These are phyloP conservation scores for Cladosporium sp. DNA, from an alignment of 2,329 filamentous ascomycete species.

Conservation along the genomic window DNA sequence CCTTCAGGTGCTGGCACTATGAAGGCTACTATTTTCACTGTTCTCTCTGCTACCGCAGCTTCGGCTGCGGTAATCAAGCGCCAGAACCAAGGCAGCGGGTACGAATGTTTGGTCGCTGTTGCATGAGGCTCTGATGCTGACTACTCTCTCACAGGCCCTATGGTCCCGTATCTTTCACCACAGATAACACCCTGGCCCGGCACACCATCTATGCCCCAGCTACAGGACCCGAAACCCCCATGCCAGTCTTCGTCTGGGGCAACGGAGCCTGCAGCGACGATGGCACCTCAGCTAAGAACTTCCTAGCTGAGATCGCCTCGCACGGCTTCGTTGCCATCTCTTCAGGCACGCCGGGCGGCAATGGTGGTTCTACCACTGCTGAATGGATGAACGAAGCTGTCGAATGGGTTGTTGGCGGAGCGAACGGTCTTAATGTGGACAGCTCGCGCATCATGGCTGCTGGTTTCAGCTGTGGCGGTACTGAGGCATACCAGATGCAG, in stretches of 20 bases:
- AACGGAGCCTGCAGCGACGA: conserved; percentile 31
- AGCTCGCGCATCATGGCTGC: conserved; percentile 16
- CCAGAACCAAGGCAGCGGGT: conserved; percentile 15
- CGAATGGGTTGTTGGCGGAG: conserved; percentile 9
- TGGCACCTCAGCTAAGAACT: conserved; percentile 21
- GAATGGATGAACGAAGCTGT: conserved; percentile 16
- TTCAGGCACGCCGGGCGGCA: conserved; percentile 21
- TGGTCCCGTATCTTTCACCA: conserved; percentile 13
- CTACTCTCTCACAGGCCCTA: background rate
- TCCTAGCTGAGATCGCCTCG: conserved; percentile 27
- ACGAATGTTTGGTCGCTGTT: background rate
- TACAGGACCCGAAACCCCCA: conserved; percentile 26
- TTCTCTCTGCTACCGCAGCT: conserved; percentile 3
- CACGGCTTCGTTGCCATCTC: conserved; percentile 30
- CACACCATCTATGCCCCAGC: conserved; percentile 17
- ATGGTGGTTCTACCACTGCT: conserved; percentile 6
- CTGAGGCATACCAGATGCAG: conserved; percentile 15
- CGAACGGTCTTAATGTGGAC: conserved; percentile 16
- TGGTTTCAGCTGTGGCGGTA: conserved; percentile 17
- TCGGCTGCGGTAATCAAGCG: conserved; percentile 4
- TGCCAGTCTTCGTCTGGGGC: conserved; percentile 31
- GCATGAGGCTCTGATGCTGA: background rate
- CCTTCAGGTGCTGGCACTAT: conserved; percentile 13
- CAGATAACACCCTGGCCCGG: conserved; percentile 3
- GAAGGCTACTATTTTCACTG: background rate